These are phyloP conservation scores for Dipodascus geniculatus DNA, from an alignment of 805 yeast genomes.

Conservation along the genomic window DNA sequence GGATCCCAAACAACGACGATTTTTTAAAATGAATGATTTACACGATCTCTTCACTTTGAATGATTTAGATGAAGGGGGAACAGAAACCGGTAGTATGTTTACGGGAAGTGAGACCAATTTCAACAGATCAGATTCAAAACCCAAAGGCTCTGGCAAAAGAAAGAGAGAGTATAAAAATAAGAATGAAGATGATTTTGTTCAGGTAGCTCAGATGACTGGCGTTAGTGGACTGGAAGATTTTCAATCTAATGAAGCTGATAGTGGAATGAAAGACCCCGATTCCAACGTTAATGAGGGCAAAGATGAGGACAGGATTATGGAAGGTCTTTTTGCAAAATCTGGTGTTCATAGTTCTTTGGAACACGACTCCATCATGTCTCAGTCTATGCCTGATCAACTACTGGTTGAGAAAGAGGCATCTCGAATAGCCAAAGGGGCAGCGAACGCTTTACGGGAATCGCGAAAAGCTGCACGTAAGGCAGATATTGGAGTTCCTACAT, in stretches of 20 bases:
- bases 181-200: constrained; percentile 55
- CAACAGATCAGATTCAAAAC: neutral
- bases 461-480: constrained; percentile 37
- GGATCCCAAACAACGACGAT: constrained; percentile 89
- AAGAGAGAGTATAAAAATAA: constrained; percentile 15
- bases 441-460: constrained; percentile 45
- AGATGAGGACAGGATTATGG: constrained; percentile 54
- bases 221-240: constrained; percentile 60
- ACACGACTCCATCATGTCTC: constrained; percentile 66
- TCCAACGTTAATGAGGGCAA: constrained; percentile 1
- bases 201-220: constrained; percentile 56
- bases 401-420: constrained; percentile 55
- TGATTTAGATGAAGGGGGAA: constrained; percentile 51
- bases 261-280: neutral
- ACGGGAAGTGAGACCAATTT: constrained; percentile 27
- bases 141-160: constrained; percentile 5
- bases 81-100: constrained; percentile 59
- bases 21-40: constrained; percentile 83
- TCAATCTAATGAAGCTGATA: constrained; percentile 35
- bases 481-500: constrained; percentile 75
- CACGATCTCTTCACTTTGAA: constrained; percentile 84
- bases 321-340: constrained; percentile 57
- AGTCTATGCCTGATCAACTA: constrained; percentile 38
- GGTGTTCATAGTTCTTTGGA: constrained; percentile 65
- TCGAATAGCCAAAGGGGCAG: constrained; percentile 50